Evolutionary conservation across 176 grass and related monocot genomes (phyloP), one percentile per base, ranked within the genome.

Genomic region (Avena eriantha): DNA sequence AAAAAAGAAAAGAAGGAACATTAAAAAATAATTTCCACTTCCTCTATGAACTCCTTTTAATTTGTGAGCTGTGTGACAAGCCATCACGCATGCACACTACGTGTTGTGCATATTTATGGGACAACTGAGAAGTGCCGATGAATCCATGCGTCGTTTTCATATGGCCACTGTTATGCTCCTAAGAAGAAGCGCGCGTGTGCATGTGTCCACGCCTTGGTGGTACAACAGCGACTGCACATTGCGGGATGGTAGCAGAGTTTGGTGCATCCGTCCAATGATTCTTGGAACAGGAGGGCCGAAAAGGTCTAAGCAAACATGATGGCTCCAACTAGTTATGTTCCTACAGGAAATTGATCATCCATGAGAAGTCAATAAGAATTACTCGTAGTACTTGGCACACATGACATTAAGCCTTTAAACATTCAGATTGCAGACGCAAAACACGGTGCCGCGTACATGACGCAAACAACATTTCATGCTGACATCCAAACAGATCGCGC

Each of bases 151-250:
- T 78, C 83, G 5, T 57, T 83, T 79, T 72, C 63, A 19, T 54
- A 72, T 61, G 64, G 53, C 69, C 77, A 70, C 43, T 82, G 83
- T 77, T 88, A 51, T 76, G 50, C 73, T 48, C 58, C 63, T 47
- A 54, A 34, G 83, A 78, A 48, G 35, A 31, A 56, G 49, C 53
- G 73, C 11, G 26, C 72, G 73, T 36, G 57, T 64, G 72, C 64
- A 82, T 60, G 34, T 75, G 80, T 54, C 80, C 80, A 65, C 46
- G 73, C 80, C 83, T 86, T 67, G 57, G 22, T 22, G 87, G 53
- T 55, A 43, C 71, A 77, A 86, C 78, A 82, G 63, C 58, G 71
- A 86, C 43, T 72, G 80, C 73, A 65, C 89, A 78, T 55, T 56
- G 79, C 39, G 39, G 39, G 39, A 41, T 41, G 39, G 39, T 41